These are phyloP conservation scores for Globisporangium sylvaticum DNA, from an alignment of 352 stramenopile genomes.

Conservation along the genomic window DNA sequence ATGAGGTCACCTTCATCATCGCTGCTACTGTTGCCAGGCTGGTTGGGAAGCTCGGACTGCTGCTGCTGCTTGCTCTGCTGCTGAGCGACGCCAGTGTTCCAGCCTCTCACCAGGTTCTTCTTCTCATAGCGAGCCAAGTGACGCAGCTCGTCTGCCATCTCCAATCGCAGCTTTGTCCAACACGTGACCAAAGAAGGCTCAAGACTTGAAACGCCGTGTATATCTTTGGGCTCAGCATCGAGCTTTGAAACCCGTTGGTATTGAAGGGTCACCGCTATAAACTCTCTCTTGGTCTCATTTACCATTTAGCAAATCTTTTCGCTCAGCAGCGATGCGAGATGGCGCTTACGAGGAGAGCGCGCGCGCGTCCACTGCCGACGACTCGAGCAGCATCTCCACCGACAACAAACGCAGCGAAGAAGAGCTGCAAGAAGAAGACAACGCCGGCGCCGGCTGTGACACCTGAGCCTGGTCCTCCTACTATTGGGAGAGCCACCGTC, in stretches of 20 bases:
- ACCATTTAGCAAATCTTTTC: neutral
- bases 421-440: slow-evolving; percentile 3
- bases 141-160: slow-evolving; percentile 17
- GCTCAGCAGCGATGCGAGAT: neutral
- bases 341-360: neutral
- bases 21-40: neutral
- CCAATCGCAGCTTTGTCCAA: no score
- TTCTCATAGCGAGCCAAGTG: slow-evolving; percentile 30
- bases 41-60: neutral
- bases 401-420: neutral
- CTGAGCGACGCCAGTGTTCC: slow-evolving; percentile 13
- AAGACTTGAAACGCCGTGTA: no score
- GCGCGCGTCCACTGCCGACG: neutral
- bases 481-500: neutral
- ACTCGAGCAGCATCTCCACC: neutral
- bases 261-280: no score
- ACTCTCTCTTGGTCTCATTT: neutral
- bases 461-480: neutral
- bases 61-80: neutral
- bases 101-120: slow-evolving; percentile 30
- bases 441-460: neutral
- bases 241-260: no score
- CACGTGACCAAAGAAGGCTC: no score
- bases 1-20: neutral
- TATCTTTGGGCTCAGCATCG: no score